Percentiles rank a stretch among this genome's conserved stretches.
These are phyloP conservation scores for Cunninghamia lanceolata DNA, from an alignment of 75 land plant species.

Conservation along the genomic window DNA sequence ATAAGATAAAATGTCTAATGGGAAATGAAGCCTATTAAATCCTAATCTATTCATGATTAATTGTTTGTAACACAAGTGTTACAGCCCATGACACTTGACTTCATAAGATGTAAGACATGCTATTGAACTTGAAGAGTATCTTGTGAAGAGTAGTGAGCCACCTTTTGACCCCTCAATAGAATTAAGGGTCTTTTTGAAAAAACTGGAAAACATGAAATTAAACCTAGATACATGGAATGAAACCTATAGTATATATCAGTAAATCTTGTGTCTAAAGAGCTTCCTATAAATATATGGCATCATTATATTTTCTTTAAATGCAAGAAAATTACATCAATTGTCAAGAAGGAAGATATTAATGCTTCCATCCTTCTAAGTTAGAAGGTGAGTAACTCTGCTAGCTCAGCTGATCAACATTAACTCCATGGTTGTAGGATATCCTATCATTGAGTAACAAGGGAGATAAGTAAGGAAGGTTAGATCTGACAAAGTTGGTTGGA, in stretches of 20 bases:
- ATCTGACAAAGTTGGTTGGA: too few relatives aligned
- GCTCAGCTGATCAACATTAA: too few relatives aligned
- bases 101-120: neutral
- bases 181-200: neutral
- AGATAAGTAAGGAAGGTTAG: too few relatives aligned
- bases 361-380: neutral
- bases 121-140: neutral
- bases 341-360: neutral
- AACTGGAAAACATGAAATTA: neutral
- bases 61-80: neutral
- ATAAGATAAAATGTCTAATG: neutral
- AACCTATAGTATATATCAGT: neutral
- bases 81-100: neutral
- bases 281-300: neutral
- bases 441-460: too few relatives aligned
- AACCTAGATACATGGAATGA: neutral
- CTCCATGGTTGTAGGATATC: too few relatives aligned
- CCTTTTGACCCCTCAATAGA: neutral
- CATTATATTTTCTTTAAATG: neutral
- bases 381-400: too few relatives aligned
- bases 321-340: neutral
- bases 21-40: neutral
- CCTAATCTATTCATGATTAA: neutral
- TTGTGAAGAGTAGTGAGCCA: neutral
- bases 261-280: neutral